A percentile compares a stretch with the other conserved stretches of the same genome.
These are phyloP conservation scores for Pleurotus pulmonarius DNA, from an alignment of 768 basidiomycete genomes.

Conservation along the genomic window DNA sequence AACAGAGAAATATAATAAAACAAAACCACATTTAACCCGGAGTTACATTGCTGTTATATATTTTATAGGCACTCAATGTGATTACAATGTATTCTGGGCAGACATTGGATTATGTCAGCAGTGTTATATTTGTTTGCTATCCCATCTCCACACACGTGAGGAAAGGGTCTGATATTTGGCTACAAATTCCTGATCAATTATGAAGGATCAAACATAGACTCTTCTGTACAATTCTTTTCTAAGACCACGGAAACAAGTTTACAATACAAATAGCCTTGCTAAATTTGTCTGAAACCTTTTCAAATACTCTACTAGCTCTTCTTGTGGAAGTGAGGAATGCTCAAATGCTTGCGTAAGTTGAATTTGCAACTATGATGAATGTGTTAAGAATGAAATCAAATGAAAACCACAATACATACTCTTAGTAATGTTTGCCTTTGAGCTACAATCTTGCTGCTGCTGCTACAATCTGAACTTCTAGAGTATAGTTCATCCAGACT, in stretches of 20 bases:
- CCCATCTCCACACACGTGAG: no score
- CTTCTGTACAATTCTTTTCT: no score
- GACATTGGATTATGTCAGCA: no score
- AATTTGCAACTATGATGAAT: slow-evolving; percentile 51
- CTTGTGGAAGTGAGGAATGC: slow-evolving; percentile 69
- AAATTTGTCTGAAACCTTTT: slow-evolving; percentile 69
- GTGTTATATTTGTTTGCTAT: no score
- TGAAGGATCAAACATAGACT: no score
- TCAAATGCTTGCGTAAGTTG: slow-evolving; percentile 73
- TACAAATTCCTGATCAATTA: no score
- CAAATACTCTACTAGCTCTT: slow-evolving; percentile 64
- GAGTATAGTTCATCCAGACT: slow-evolving; percentile 55
- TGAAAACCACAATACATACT: slow-evolving; percentile 34
- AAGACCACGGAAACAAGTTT: background rate
- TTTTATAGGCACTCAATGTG: no score
- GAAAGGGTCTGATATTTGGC: no score
- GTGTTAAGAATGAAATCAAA: background rate
- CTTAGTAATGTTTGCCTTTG: slow-evolving; percentile 65
- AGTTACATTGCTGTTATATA: no score
- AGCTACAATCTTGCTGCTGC: slow-evolving; percentile 52
- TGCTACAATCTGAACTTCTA: slow-evolving; percentile 56
- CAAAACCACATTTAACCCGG: no score
- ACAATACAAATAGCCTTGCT: slow-evolving; percentile 43
- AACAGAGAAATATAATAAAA: no score
- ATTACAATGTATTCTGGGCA: no score